Conservation (phyloP, 768 basidiomycete species). For the Clathrus columnatus region DNA sequence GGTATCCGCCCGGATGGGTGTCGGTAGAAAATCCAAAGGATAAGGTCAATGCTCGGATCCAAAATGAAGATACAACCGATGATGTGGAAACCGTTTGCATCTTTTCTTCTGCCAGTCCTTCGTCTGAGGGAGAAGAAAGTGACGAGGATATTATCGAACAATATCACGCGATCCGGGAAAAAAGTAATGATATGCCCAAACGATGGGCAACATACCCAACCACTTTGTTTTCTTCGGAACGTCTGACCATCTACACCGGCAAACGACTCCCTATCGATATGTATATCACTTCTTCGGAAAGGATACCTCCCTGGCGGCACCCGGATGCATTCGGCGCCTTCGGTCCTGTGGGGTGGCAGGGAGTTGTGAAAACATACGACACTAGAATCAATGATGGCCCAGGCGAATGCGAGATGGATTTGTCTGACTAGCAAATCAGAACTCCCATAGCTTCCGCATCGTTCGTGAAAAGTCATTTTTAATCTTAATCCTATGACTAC, state of each 20-base stretch:
- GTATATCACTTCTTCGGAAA: not conserved
- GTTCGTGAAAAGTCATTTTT: not conserved
- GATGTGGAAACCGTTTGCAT: constrained; percentile 19
- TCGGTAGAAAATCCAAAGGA: constrained; percentile 44
- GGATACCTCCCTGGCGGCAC: constrained; percentile 9
- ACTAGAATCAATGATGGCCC: not conserved
- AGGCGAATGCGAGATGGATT: not conserved
- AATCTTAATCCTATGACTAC: not conserved
- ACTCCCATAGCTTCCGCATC: not conserved
- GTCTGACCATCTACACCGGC: constrained; percentile 46
- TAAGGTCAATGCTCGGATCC: constrained; percentile 38
- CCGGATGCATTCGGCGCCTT: constrained; percentile 12
- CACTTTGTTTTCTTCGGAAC: constrained; percentile 47
- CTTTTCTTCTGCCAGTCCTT: constrained; percentile 27
- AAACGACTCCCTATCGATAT: constrained; percentile 18
- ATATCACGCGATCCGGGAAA: not conserved
- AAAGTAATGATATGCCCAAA: constrained; percentile 11
- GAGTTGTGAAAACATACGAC: not conserved
- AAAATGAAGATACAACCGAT: constrained; percentile 16
- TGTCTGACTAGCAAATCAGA: not conserved
- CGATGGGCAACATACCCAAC: constrained; percentile 62
- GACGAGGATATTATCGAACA: not conserved
- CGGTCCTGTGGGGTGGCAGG: constrained; percentile 8
- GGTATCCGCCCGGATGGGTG: constrained; percentile 71
- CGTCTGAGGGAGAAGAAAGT: not conserved